Evolutionary conservation across 2,329 filamentous ascomycete species (phyloP).

Genomic region (Orbilia quercus): DNA sequence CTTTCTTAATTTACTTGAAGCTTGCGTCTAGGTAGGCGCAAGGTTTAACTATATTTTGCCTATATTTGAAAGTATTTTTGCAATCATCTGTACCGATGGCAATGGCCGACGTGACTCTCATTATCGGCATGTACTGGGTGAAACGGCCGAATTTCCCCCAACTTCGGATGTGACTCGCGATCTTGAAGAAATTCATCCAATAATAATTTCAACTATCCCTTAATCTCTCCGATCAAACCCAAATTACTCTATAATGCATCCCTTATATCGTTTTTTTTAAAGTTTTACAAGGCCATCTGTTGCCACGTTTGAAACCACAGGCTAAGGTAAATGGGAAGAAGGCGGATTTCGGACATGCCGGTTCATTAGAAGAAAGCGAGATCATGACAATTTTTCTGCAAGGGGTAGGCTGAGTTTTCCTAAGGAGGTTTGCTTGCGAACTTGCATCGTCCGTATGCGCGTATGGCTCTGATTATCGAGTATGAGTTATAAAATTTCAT

Average conservation of each 20-base stretch:
- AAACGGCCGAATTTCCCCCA: background rate
- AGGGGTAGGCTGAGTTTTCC: too few relatives aligned
- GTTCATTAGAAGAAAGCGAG: too few relatives aligned
- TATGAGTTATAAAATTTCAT: too few relatives aligned
- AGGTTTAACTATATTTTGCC: slow-evolving; percentile 25
- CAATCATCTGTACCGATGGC: background rate
- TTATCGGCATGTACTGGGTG: slow-evolving; percentile 11
- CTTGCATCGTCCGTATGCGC: too few relatives aligned
- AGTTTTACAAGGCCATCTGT: too few relatives aligned
- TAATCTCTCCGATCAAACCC: background rate
- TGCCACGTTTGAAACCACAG: too few relatives aligned
- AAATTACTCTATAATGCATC: background rate
- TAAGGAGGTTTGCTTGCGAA: too few relatives aligned
- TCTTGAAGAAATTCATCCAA: background rate
- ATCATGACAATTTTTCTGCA: too few relatives aligned
- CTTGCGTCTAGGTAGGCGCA: slow-evolving; percentile 17
- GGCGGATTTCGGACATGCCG: too few relatives aligned
- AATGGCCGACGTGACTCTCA: background rate
- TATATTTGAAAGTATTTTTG: slow-evolving; percentile 11
- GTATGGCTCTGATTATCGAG: too few relatives aligned
- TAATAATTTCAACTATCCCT: background rate
- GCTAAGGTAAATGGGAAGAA: too few relatives aligned
- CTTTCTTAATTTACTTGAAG: slow-evolving; percentile 25
- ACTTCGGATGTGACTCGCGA: background rate
- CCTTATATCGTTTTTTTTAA: background rate